These are phyloP conservation scores for Cordyceps cicadae DNA, from an alignment of 2,329 filamentous ascomycete species.

Conservation along the genomic window DNA sequence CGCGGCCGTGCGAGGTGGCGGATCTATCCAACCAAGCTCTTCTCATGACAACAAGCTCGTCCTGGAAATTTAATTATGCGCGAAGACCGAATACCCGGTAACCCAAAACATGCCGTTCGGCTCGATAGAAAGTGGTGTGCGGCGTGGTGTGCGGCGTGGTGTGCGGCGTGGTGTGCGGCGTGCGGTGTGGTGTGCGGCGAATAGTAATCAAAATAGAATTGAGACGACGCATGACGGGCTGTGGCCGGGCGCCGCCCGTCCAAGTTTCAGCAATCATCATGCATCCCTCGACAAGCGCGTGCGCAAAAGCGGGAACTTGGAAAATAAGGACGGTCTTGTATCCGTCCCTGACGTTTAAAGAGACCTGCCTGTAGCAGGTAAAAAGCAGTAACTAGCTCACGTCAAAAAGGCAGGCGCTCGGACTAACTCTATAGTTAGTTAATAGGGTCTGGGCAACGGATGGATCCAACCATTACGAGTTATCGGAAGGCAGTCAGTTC, in stretches of 20 bases:
- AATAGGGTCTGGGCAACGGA: neutral
- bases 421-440: neutral
- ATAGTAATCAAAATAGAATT: neutral
- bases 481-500: neutral
- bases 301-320: neutral
- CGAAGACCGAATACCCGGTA: neutral
- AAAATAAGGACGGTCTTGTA: too few relatives aligned
- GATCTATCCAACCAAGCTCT: too few relatives aligned
- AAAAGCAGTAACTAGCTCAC: neutral
- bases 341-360: neutral
- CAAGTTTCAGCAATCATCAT: neutral
- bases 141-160: too few relatives aligned
- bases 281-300: neutral
- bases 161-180: too few relatives aligned
- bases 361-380: neutral
- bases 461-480: neutral
- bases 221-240: neutral
- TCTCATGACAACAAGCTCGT: neutral
- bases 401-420: neutral
- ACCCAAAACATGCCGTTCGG: too few relatives aligned
- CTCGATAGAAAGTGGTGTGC: neutral
- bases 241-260: neutral
- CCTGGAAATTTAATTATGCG: neutral
- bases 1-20: neutral
- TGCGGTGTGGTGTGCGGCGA: neutral